Conservation (phyloP, 2,329 filamentous ascomycete genomes). For the Colletotrichum sp. region DNA sequence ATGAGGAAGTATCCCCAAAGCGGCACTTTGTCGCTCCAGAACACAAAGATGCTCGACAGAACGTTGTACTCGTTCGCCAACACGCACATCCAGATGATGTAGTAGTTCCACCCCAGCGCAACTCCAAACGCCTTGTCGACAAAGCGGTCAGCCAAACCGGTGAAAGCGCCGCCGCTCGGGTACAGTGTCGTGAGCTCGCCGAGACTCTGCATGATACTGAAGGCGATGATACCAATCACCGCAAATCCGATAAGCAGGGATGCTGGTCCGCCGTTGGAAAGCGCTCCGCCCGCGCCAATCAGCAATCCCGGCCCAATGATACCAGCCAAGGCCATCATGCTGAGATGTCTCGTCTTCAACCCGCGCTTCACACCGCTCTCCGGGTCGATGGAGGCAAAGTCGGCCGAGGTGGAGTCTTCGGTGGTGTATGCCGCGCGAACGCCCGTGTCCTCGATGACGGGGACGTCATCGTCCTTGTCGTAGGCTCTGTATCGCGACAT, state of each 20-base stretch:
- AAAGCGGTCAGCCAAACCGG: conserved; percentile 72
- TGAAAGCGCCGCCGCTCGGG: conserved; percentile 74
- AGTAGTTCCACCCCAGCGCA: conserved; percentile 76
- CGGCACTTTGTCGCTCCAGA: conserved; percentile 67
- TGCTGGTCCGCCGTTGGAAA: conserved; percentile 73
- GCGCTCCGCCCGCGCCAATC: conserved; percentile 73
- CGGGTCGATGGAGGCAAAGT: conserved; percentile 58
- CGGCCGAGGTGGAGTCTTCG: conserved; percentile 32
- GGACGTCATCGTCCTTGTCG: conserved; percentile 13
- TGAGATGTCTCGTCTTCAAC: conserved; percentile 70
- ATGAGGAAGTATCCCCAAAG: conserved; percentile 74
- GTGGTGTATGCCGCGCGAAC: neutral
- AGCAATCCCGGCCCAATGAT: conserved; percentile 75
- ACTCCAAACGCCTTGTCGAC: conserved; percentile 74
- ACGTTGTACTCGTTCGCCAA: conserved; percentile 76
- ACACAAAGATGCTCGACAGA: conserved; percentile 68
- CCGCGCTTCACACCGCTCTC: conserved; percentile 72
- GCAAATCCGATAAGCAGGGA: conserved; percentile 76
- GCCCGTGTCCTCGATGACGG: neutral
- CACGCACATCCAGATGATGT: conserved; percentile 70
- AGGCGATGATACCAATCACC: conserved; percentile 73
- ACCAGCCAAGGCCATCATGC: conserved; percentile 69
- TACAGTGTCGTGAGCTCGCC: conserved; percentile 78
- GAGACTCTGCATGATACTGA: conserved; percentile 73
- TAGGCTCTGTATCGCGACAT: conserved; percentile 17